Base-by-base conservation (phyloP, 1,139 yeast genomes). In the Candida sojae region DNA sequence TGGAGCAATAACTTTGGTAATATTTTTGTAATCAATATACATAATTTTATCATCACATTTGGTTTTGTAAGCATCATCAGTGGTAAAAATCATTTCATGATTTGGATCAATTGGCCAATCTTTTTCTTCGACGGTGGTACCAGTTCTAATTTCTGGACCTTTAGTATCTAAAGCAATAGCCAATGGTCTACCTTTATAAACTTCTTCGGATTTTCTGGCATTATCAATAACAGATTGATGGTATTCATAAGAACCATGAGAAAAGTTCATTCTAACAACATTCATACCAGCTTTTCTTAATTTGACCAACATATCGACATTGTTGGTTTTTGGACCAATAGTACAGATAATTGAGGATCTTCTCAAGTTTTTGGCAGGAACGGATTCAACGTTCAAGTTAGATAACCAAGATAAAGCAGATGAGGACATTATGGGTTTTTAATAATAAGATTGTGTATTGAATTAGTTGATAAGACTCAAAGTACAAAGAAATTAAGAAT, bases 91-190 rank as follows among this genome's bases (percentile, higher is more conserved):
- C 96, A 93, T 88, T 71, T 88, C 92, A 71, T 91, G 97, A 73
- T 85, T 85, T 50, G 95, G 81, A 39, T 81, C 74, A 64, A 95
- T 87, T 63, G 96, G 88, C 74, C 71, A 89, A 69, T 93, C 99
- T 56, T 76, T 73, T 52, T 81, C 88, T 61, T 81, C 88, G 53
- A 75, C 68, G 60, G 99, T 95, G 70, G 90, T 84, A 74, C 99
- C 99, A 49, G 99, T 92, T 82, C 99, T 89, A 76, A 93, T 93
- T 79, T 95, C 99, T 57, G 99, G 99, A 60, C 99, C 99, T 83
- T 93, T 95, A 70, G 99, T 95, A 74, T 93, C 99, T 64, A 93
- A 84, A 57, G 99, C 99, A 73, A 93, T 91, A 55, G 97, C 98
- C 66, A 93, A 81, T 48, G 98, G 99, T 79, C 98, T 88, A 62